Conservation (phyloP, 2,329 filamentous ascomycete genomes). For the Aspergillus fumigatus region DNA sequence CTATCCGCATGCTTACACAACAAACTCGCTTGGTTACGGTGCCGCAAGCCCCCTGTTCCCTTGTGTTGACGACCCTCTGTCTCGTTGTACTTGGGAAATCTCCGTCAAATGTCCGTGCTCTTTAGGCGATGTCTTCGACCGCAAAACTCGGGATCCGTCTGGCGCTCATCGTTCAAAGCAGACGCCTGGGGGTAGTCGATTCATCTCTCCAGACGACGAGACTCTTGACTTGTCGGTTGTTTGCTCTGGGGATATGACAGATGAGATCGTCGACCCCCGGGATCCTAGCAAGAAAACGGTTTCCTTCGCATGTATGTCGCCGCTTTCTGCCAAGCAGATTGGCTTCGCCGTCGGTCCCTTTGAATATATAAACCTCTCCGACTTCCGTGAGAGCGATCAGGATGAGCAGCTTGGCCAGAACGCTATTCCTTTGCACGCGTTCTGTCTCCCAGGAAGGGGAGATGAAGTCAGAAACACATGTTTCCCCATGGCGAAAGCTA, state of each 20-base stretch:
- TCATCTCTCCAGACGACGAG: constrained; percentile 71
- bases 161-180: constrained; percentile 20
- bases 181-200: constrained; percentile 27
- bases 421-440: constrained; percentile 83
- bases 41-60: constrained; percentile 85
- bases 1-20: constrained; percentile 89
- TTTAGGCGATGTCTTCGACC: constrained; percentile 66
- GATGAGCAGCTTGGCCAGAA: constrained; percentile 86
- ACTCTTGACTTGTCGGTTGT: constrained; percentile 83
- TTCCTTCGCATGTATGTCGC: constrained; percentile 71
- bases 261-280: constrained; percentile 71
- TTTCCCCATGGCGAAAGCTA: constrained; percentile 72
- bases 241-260: constrained; percentile 82
- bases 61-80: constrained; percentile 80
- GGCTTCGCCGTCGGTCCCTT: constrained; percentile 94
- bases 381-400: constrained; percentile 84
- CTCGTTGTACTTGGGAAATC: constrained; percentile 81
- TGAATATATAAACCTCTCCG: constrained; percentile 83
- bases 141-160: constrained; percentile 24
- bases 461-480: constrained; percentile 85
- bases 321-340: constrained; percentile 80
- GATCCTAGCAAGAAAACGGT: constrained; percentile 83
- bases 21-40: constrained; percentile 72
- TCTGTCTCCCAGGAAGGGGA: constrained; percentile 77
- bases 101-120: constrained; percentile 82